A percentile compares a stretch with the other conserved stretches of the same genome.
These are phyloP conservation scores for Colletotrichum chlorophyti DNA, from an alignment of 2,329 filamentous ascomycete species.

Conservation along the genomic window DNA sequence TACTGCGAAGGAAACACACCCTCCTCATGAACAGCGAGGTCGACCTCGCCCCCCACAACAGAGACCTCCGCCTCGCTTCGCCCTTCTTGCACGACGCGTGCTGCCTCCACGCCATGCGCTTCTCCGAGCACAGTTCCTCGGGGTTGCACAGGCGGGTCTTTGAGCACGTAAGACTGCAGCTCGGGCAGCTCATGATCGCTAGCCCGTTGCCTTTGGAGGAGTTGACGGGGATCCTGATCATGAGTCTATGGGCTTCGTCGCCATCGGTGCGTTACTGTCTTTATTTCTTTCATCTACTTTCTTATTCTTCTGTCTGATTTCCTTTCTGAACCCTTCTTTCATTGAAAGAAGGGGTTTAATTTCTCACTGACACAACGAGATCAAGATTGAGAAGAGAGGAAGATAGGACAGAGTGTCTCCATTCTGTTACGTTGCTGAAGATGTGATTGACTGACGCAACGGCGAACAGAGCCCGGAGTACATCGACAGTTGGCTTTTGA, in stretches of 20 bases:
- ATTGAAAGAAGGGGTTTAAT: too few species aligned
- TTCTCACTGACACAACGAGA: too few species aligned
- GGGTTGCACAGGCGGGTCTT: constrained; percentile 44
- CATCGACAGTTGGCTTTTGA: constrained; percentile 50
- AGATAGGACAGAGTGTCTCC: too few species aligned
- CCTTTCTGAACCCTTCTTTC: too few species aligned
- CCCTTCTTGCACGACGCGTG: constrained; percentile 48
- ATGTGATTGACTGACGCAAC: background rate
- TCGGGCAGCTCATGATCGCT: constrained; percentile 46
- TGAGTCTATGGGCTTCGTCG: constrained; percentile 34
- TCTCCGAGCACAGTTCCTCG: constrained; percentile 18
- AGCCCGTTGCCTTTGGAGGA: constrained; percentile 49
- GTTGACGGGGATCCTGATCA: constrained; percentile 47
- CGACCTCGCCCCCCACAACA: constrained; percentile 13
- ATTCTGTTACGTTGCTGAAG: background rate
- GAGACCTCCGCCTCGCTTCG: constrained; percentile 40
- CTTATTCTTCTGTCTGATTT: too few species aligned
- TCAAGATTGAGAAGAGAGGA: too few species aligned
- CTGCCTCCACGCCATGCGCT: constrained; percentile 41
- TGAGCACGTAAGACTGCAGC: constrained; percentile 44
- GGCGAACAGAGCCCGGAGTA: constrained; percentile 39
- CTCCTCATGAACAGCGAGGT: constrained; percentile 23
- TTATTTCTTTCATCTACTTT: too few species aligned
- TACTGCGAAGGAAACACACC: constrained; percentile 13
- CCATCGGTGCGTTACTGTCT: constrained; percentile 16